These are phyloP conservation scores for Cupressus sempervirens DNA, from an alignment of 75 land plant species.

Conservation along the genomic window DNA sequence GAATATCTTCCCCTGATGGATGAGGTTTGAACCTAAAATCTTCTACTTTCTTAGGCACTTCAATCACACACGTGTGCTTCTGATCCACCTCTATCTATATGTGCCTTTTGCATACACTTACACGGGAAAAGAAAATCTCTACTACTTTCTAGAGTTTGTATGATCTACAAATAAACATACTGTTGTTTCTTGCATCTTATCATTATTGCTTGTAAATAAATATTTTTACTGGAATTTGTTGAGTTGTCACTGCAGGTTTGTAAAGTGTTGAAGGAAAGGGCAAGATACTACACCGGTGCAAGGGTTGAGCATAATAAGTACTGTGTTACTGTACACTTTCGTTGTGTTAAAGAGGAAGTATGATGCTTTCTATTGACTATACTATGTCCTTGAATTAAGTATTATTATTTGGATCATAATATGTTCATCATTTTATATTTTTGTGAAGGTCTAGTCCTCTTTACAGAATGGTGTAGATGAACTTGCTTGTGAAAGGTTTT, in stretches of 20 bases:
- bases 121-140: too few relatives aligned
- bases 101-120: too few relatives aligned
- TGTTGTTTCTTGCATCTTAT: neutral
- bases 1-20: slow-evolving; percentile 81
- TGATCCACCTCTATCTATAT: too few relatives aligned
- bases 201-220: neutral
- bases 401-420: neutral
- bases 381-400: neutral
- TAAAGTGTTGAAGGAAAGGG: slow-evolving; percentile 16
- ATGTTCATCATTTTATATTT: neutral
- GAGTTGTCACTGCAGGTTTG: slow-evolving; percentile 13
- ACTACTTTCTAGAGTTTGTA: neutral
- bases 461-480: neutral
- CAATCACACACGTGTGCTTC: too few relatives aligned
- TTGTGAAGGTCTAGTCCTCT: neutral
- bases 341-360: slow-evolving; percentile 44
- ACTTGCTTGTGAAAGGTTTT: neutral
- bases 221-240: neutral
- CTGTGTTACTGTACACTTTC: slow-evolving; percentile 46
- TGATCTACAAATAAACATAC: neutral
- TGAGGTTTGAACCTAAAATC: slow-evolving; percentile 46
- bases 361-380: neutral
- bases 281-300: slow-evolving; percentile 29
- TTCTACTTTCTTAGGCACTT: neutral
- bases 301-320: slow-evolving; percentile 46